Evolutionary conservation across 768 basidiomycete species (phyloP).

Genomic region (Cytidiella melzeri): DNA sequence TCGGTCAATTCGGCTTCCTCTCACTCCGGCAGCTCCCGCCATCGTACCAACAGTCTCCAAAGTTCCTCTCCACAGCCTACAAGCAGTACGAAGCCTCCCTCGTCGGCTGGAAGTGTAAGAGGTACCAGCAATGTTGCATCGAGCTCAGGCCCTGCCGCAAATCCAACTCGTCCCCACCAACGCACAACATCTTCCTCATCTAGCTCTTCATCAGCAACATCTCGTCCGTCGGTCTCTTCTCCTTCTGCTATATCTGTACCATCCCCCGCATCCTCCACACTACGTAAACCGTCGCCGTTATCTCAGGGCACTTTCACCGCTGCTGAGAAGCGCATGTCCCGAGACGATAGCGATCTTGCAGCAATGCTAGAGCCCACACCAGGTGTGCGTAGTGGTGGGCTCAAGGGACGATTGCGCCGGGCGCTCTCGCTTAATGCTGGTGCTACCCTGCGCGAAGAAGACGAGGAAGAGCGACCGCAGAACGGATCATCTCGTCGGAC

Average conservation of each 20-base stretch:
- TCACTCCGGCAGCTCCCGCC: slow-evolving; percentile 44
- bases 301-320: slow-evolving; percentile 61
- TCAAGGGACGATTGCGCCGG: slow-evolving; percentile 73
- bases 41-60: slow-evolving; percentile 67
- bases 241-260: slow-evolving; percentile 26
- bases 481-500: slow-evolving; percentile 8
- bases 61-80: slow-evolving; percentile 40
- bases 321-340: slow-evolving; percentile 70
- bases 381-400: slow-evolving; percentile 54
- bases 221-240: slow-evolving; percentile 29
- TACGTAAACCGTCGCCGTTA: slow-evolving; percentile 53
- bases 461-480: slow-evolving; percentile 36
- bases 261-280: slow-evolving; percentile 20
- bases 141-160: slow-evolving; percentile 12
- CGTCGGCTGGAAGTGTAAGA: slow-evolving; percentile 18
- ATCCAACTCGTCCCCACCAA: slow-evolving; percentile 35
- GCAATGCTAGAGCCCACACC: slow-evolving; percentile 40
- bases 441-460: slow-evolving; percentile 52
- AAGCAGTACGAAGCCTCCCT: slow-evolving; percentile 14
- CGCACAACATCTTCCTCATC: slow-evolving; percentile 47
- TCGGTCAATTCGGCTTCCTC: slow-evolving; percentile 64
- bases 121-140: slow-evolving; percentile 13
- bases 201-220: slow-evolving; percentile 29
- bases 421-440: slow-evolving; percentile 63
- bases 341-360: slow-evolving; percentile 66